A percentile compares a stretch with the other conserved stretches of the same genome.
These are phyloP conservation scores for Thalia dealbata DNA, from an alignment of 176 grass and related monocot genomes.

Conservation along the genomic window DNA sequence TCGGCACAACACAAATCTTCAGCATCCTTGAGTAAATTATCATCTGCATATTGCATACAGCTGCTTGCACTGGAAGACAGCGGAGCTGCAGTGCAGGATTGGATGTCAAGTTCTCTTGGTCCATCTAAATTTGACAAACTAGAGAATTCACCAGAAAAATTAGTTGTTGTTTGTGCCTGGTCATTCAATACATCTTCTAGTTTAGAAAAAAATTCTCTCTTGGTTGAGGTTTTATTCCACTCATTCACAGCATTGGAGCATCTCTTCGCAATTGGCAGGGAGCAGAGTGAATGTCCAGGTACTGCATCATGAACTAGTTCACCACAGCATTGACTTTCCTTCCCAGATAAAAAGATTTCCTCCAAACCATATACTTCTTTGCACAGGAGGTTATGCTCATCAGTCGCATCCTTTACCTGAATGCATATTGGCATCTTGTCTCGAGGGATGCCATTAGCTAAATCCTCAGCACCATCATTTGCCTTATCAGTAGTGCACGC, in stretches of 20 bases:
- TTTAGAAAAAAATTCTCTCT: background rate
- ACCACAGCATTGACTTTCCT: conserved; percentile 17
- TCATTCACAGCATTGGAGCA: background rate
- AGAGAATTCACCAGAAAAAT: background rate
- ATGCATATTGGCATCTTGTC: conserved; percentile 10
- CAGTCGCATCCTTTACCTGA: conserved; percentile 5
- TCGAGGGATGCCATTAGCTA: background rate
- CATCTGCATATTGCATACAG: background rate
- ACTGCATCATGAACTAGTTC: conserved; percentile 19
- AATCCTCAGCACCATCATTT: conserved; percentile 10
- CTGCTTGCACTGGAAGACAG: background rate
- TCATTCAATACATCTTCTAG: background rate
- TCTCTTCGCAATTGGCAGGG: background rate
- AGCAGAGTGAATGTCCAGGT: background rate
- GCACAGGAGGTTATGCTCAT: conserved; percentile 22
- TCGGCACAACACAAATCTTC: background rate
- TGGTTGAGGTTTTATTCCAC: background rate
- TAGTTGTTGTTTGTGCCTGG: background rate
- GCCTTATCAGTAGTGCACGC: background rate
- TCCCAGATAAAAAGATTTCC: conserved; percentile 18
- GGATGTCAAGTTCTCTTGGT: background rate
- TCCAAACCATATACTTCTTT: conserved; percentile 29
- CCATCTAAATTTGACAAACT: background rate
- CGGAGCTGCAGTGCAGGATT: background rate
- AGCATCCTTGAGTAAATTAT: background rate